Conservation (phyloP, 805 yeast genomes). For the Saccharomycopsis vini region DNA sequence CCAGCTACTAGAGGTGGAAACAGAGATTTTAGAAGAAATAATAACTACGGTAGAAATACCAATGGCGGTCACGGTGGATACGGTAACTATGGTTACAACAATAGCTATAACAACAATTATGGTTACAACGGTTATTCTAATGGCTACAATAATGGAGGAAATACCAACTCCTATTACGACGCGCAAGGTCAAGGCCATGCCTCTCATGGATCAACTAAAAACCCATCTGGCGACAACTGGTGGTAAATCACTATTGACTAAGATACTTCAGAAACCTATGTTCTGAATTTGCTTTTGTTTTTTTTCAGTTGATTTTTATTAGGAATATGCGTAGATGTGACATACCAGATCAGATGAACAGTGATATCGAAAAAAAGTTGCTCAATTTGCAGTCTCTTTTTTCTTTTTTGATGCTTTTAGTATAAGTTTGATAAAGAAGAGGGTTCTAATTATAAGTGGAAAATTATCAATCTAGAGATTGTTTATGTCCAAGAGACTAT, state of each 20-base stretch:
- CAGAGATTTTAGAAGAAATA: constrained; percentile 44
- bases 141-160: constrained; percentile 23
- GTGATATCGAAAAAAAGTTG: neutral
- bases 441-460: too few relatives aligned
- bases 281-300: neutral
- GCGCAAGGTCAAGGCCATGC: too few relatives aligned
- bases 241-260: constrained; percentile 7
- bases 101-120: constrained; percentile 20
- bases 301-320: neutral
- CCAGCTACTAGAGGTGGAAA: constrained; percentile 27
- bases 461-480: too few relatives aligned
- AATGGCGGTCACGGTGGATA: constrained; percentile 39
- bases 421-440: too few relatives aligned
- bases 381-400: too few relatives aligned
- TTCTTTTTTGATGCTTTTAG: too few relatives aligned
- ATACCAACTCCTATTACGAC: constrained; percentile 25
- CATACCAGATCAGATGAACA: neutral
- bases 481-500: too few relatives aligned
- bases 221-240: constrained; percentile 8
- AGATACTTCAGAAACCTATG: too few relatives aligned
- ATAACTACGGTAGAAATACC: constrained; percentile 39
- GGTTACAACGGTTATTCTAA: constrained; percentile 18
- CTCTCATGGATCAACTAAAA: too few relatives aligned
- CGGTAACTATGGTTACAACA: constrained; percentile 20
- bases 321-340: neutral